Base-by-base conservation (phyloP, 1,139 yeast species). In the Debaryomyces udenii region DNA sequence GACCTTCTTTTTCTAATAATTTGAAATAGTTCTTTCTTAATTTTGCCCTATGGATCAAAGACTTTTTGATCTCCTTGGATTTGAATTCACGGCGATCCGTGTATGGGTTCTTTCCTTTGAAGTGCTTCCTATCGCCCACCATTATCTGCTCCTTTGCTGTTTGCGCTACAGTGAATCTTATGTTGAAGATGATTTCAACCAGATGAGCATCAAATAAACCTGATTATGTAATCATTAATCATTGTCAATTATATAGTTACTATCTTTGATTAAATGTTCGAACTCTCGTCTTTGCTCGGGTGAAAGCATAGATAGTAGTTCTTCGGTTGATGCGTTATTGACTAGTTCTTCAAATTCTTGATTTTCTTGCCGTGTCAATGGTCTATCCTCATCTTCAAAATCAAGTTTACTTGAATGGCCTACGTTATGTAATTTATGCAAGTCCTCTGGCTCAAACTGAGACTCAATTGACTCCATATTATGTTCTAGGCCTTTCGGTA, bases 11-110 rank as follows among this genome's bases (percentile, higher is more conserved):
- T 50, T 88, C 88, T 38, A 89, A 64, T 46, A 89, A 69, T 59
- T 90, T 89, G 68, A 88, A 83, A 59, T 91, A 91, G 44, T 81
- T 83, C 59, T 83, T 86, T 68, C 90, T 80, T 50, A 90, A 76
- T 51, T 94, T 74, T n/a, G 96, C 89, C 48, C 90, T 76, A 56
- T 89, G 95, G 2, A 80, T 77, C 50, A 91, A 76, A 9, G 94
- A 84, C 57, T 78, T 79, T 56, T 85, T 83, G 53, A 90, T 90
- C 49, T 87, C 94, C 46, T 65, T 61, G 18, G 69, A 59, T 48
- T 74, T 74, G 43, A 62, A 61, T 47, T 70, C 74, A 34, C 70
- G 63, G 39, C 69, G 66, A 48, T 72, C 75, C 36, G 62, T 59
- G 44, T 67, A 66, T 31, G 60, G 59, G 41, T 58, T 63, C 44